Base-by-base conservation (phyloP, 768 basidiomycete genomes). In the Wakefieldia striispora region DNA sequence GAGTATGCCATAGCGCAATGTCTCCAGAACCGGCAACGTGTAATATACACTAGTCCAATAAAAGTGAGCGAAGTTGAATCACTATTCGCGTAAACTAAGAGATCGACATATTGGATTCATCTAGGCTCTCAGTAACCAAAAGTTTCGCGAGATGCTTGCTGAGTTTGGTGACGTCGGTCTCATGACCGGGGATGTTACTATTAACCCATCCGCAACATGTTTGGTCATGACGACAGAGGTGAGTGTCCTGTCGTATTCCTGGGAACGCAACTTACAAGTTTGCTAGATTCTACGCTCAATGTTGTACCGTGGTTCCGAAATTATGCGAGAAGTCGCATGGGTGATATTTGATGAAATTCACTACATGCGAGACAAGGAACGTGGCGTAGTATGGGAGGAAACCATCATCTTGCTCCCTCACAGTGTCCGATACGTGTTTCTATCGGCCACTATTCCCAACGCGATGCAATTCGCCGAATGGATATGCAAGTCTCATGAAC, bases 241-340 rank as follows among this genome's bases (percentile, higher is more conserved):
- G 57, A 46, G 58, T n/a, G 13, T 14, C 41, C 23, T 41, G 4
- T 34, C 24, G 35, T 37, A 8, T 24, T 19, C 24, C 9, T 6
- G 10, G 39, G 7, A 31, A 23, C 26, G 17, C 14, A 23, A 38
- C 27, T 43, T 21, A 56, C 31, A 20, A 12, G 27, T 13, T 7
- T 27, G 19, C 24, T 54, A 98, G 94, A 98, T 99, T 84, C 69
- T 99, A 44, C 85, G 97, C 17, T 97, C 95, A 5, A 99, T 99
- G 95, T 74, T 99, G 23, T 99, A 99, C 65, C 86, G 97, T 46
- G 97, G 97, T 34, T 97, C 94, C 4, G 97, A 99, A 73, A 88
- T 99, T 57, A 95, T 98, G 89, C 90, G 97, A 49, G 97, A 99
- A 74, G 95, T 99, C n/a, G 94, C 95, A 1, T 99, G 97, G 97